phyloP scores from a whole-genome alignment of 805 yeast species.

The Candida koratica region DNA sequence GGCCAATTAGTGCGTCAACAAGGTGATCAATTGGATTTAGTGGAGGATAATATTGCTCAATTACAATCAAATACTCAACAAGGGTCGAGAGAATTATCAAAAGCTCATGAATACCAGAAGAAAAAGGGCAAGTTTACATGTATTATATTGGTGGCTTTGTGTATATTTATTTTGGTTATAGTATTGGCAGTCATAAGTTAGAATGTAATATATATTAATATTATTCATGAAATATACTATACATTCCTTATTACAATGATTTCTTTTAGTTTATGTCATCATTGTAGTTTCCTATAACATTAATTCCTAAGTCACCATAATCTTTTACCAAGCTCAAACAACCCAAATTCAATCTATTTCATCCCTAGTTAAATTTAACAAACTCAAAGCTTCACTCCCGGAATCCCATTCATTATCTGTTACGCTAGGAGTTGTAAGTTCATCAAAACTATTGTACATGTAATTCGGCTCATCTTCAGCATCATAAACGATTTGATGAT shows the following conservation, averaged over 20 bases:
- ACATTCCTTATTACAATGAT: neutral
- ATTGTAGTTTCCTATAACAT: too few relatives aligned
- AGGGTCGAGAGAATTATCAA: conserved; percentile 65
- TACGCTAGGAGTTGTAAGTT: conserved; percentile 9
- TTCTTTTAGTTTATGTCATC: too few relatives aligned
- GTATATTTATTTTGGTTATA: conserved; percentile 54
- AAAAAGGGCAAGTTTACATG: conserved; percentile 71
- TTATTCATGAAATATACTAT: too few relatives aligned
- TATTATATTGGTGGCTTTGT: conserved; percentile 54
- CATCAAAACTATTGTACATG: conserved; percentile 2
- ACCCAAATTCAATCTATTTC: too few relatives aligned
- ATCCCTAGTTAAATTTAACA: too few relatives aligned
- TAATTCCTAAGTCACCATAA: too few relatives aligned
- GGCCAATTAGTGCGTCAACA: conserved; percentile 78
- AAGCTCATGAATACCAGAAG: conserved; percentile 74
- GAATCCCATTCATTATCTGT: conserved; percentile 10
- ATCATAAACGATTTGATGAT: neutral
- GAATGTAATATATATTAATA: too few relatives aligned
- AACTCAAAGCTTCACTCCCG: too few relatives aligned
- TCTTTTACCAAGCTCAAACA: too few relatives aligned
- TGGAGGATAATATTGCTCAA: conserved; percentile 72
- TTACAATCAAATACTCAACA: conserved; percentile 61
- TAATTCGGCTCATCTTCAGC: neutral
- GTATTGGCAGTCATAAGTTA: conserved; percentile 46
- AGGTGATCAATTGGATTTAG: conserved; percentile 77